Percentiles rank a stretch among this genome's conserved stretches.
Conservation (phyloP, 2,329 filamentous ascomycete species). For the Tolypocladium ophioglossoides region DNA sequence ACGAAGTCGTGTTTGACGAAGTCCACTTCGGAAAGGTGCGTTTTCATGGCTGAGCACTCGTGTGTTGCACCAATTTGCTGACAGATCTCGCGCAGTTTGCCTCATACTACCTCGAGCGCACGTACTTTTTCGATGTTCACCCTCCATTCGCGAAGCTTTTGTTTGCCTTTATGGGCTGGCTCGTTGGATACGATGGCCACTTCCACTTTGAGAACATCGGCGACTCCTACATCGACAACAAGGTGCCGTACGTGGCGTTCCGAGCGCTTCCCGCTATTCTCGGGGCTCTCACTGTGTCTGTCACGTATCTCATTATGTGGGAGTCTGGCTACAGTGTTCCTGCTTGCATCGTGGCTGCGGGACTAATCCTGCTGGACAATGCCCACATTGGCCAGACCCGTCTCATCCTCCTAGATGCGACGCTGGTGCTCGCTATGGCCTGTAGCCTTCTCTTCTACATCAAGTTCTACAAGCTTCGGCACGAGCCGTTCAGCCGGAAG, state of each 20-base stretch:
- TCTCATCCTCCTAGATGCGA: constrained; percentile 88
- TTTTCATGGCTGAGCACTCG: background rate
- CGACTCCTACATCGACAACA: constrained; percentile 94
- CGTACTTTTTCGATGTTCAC: constrained; percentile 99
- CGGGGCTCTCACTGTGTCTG: constrained; percentile 86
- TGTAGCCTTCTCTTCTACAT: constrained; percentile 90
- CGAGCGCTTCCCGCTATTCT: constrained; percentile 86
- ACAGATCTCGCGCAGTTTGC: constrained; percentile 41
- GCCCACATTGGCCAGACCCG: constrained; percentile 95
- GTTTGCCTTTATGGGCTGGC: constrained; percentile 93
- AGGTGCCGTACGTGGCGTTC: constrained; percentile 94
- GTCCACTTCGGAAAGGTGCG: constrained; percentile 98
- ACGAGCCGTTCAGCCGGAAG: constrained; percentile 81
- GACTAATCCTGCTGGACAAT: constrained; percentile 89
- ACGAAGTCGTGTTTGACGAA: constrained; percentile 97
- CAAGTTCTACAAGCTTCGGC: constrained; percentile 93
- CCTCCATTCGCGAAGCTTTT: constrained; percentile 97
- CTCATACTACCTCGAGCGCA: constrained; percentile 82
- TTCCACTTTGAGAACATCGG: constrained; percentile 99
- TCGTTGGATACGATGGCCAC: constrained; percentile 91
- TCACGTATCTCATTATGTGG: constrained; percentile 98
- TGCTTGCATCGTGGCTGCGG: constrained; percentile 76
- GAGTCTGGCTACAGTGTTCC: constrained; percentile 96
- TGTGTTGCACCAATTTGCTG: background rate
- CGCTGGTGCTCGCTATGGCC: constrained; percentile 90